A percentile compares a stretch with the other conserved stretches of the same genome.
Evolutionary conservation across 805 yeast species (phyloP).

Genomic region (Wickerhamiella qilinensis): DNA sequence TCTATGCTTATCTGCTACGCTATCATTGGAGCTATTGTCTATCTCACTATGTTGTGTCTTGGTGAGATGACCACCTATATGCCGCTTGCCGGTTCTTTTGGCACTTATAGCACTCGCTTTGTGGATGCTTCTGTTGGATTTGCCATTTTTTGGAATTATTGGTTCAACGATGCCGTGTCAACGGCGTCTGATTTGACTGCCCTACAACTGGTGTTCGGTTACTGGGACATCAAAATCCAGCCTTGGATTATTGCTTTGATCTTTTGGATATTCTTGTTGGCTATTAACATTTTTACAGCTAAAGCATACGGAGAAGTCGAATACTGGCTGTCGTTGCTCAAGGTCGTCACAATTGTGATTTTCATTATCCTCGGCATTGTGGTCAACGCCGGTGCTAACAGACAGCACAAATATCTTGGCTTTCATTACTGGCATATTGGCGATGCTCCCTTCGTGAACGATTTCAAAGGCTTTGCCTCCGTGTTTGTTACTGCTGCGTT

Average conservation of each 20-base stretch:
- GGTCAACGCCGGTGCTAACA: conserved; percentile 41
- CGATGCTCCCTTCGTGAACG: conserved; percentile 27
- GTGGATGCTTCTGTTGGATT: conserved; percentile 38
- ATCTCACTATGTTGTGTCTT: conserved; percentile 34
- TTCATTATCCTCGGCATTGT: conserved; percentile 41
- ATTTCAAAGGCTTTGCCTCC: conserved; percentile 29
- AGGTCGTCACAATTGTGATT: conserved; percentile 49
- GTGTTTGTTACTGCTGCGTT: conserved; percentile 43
- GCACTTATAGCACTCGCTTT: conserved; percentile 33
- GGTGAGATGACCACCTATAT: conserved; percentile 42
- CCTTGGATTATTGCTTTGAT: conserved; percentile 36
- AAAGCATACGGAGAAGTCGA: conserved; percentile 42
- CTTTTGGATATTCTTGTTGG: conserved; percentile 35
- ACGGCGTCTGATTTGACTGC: conserved; percentile 35
- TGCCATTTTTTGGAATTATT: conserved; percentile 33
- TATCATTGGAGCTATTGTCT: conserved; percentile 35
- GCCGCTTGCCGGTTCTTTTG: conserved; percentile 40
- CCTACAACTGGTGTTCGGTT: conserved; percentile 28
- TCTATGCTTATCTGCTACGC: conserved; percentile 34
- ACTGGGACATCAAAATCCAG: conserved; percentile 32
- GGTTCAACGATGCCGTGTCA: conserved; percentile 35
- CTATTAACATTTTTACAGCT: conserved; percentile 34
- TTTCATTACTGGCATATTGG: conserved; percentile 38
- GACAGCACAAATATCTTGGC: conserved; percentile 31
- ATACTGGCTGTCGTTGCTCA: conserved; percentile 51